These are phyloP conservation scores for Avena eriantha DNA, from an alignment of 176 grass and related monocot genomes.

Conservation along the genomic window DNA sequence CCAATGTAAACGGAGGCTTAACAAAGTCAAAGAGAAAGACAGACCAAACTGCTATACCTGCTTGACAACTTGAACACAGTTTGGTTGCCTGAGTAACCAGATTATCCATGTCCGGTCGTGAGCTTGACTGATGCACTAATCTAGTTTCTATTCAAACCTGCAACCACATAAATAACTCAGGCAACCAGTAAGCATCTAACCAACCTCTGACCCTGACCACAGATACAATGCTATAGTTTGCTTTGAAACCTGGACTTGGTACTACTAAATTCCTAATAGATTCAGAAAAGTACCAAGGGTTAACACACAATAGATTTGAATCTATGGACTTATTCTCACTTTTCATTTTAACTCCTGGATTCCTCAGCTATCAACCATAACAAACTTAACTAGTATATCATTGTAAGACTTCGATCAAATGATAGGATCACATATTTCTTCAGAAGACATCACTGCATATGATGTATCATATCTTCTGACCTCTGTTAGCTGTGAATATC, in stretches of 20 bases:
- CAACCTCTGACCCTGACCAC: not conserved
- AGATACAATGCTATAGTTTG: not conserved
- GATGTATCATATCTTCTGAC: not conserved
- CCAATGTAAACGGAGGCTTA: not conserved
- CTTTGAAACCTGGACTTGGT: not conserved
- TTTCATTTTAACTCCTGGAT: too few species aligned
- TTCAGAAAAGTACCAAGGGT: too few species aligned
- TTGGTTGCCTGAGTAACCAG: not conserved
- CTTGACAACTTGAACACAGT: not conserved
- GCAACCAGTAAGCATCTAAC: not conserved
- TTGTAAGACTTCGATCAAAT: too few species aligned
- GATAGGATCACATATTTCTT: slow-evolving; percentile 8
- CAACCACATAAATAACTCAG: not conserved
- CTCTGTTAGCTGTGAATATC: not conserved
- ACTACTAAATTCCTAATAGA: too few species aligned
- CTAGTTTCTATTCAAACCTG: slow-evolving; percentile 13
- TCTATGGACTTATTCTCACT: too few species aligned
- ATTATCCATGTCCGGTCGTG: not conserved
- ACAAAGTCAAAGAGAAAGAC: not conserved
- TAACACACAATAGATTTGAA: not conserved
- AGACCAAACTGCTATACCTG: slow-evolving; percentile 3
- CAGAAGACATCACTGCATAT: not conserved
- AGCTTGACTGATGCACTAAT: not conserved
- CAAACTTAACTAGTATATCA: too few species aligned
- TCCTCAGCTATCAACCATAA: too few species aligned